Evolutionary conservation across 2,329 filamentous ascomycete genomes (phyloP), one percentile per base, ranked within the genome.

Genomic region (Epichloe sylvatica): DNA sequence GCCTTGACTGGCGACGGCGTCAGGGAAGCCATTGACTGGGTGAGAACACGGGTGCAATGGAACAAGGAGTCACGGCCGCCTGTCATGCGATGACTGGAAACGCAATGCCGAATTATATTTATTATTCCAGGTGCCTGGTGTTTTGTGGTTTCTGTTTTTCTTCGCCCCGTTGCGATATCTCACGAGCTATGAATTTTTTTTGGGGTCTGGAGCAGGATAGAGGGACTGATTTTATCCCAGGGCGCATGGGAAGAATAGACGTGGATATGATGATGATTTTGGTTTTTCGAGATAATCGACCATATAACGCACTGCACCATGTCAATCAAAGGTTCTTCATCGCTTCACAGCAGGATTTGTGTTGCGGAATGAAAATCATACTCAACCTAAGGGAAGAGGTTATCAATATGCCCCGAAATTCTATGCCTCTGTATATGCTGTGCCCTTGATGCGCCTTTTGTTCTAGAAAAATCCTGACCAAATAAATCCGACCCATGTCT

Each of bases 21-120:
- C 2, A 81, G 80, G 80, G 92, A 97, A 70, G 91, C 92, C 1
- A 85, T 98, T n/a, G 92, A 97, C 62, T 98, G 92, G 92, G 73
- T 98, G 52, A 81, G 87, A 62, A 91, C 83, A 57, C 75, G 92
- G 53, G 88, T 97, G 30, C 89, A 87, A 67, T 97, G 92, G 88
- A 97, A 97, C 65, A 95, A 92, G 69, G 91, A 96, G 67, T 83
- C 81, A 4, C 76, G 92, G 53, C 90, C 91, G 54, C 92, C 92
- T 2, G 82, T 94, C 47, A 95, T 96, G 90, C 78, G 89, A 69
- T 97, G 74, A 48, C 37, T 8, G 25, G n/a, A 11, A 12, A 13
- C 3, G 3, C 17, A 44, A 33, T 34, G 17, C n/a, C 11, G 7
- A 19, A 8, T 25, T 37, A 9, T 19, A 19, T 19, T 46, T 46